Percentiles rank a stretch among this genome's conserved stretches.
Conservation (phyloP, 768 basidiomycete genomes). For the Mycena vulgaris region DNA sequence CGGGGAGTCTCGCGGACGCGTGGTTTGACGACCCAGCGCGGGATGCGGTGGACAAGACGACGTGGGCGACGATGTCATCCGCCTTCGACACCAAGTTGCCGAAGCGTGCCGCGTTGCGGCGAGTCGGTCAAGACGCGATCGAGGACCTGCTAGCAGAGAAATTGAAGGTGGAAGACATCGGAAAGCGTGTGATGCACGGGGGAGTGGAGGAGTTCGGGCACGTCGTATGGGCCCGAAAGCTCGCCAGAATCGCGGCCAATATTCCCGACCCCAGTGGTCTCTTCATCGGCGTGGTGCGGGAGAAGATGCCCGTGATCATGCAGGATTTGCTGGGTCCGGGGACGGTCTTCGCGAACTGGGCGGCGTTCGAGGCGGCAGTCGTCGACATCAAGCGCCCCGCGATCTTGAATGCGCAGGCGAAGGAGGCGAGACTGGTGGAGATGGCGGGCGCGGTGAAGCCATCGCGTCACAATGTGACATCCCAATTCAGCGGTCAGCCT, state of each 20-base stretch:
- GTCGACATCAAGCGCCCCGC: not conserved
- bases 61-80: not conserved
- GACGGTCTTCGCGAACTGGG: constrained; percentile 2
- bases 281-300: not conserved
- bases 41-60: not conserved
- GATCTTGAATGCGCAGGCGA: constrained; percentile 2
- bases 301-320: constrained; percentile 7
- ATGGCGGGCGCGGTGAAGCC: not conserved
- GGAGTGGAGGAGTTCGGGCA: constrained; percentile 13
- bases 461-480: not conserved
- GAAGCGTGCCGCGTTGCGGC: not conserved
- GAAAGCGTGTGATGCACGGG: not conserved
- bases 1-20: constrained; percentile 7
- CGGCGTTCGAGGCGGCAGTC: constrained; percentile 6
- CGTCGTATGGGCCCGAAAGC: constrained; percentile 3
- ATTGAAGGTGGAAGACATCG: constrained; percentile 13
- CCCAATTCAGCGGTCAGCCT: not conserved
- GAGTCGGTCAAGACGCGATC: not conserved
- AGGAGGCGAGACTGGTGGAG: not conserved
- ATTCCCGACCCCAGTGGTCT: constrained; percentile 9
- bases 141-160: constrained; percentile 5
- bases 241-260: not conserved
- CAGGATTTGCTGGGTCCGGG: constrained; percentile 8
- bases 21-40: constrained; percentile 22
- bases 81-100: constrained; percentile 12